Evolutionary conservation across 2,329 filamentous ascomycete genomes (phyloP).

Genomic region (Venturia asperata): DNA sequence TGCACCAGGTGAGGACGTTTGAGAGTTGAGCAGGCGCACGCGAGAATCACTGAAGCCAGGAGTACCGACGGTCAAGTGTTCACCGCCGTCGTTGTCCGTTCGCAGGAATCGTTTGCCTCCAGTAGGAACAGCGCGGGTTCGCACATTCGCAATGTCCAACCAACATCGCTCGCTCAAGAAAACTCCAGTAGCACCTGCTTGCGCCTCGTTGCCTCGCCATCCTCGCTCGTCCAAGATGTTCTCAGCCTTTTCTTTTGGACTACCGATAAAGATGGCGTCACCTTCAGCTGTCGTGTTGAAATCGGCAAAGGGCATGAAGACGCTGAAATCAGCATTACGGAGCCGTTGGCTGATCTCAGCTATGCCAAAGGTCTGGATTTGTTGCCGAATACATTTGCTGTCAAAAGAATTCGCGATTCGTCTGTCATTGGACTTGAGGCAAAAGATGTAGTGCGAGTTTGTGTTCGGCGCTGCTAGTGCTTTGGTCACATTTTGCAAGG

Average conservation of each 20-base stretch:
- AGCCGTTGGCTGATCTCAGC: conserved; percentile 93
- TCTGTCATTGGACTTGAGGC: conserved; percentile 92
- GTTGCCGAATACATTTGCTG: conserved; percentile 92
- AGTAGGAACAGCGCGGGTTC: conserved; percentile 34
- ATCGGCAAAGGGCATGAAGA: conserved; percentile 93
- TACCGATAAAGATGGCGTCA: conserved; percentile 70
- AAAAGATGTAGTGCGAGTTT: conserved; percentile 95
- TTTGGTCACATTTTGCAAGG: conserved; percentile 84
- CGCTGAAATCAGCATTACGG: conserved; percentile 86
- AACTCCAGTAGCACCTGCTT: conserved; percentile 83
- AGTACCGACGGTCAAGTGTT: conserved; percentile 47
- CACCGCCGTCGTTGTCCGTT: conserved; percentile 50
- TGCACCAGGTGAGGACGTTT: conserved; percentile 47
- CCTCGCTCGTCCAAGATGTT: conserved; percentile 84
- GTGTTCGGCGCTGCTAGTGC: conserved; percentile 74
- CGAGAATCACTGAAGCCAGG: conserved; percentile 53
- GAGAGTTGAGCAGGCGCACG: conserved; percentile 46
- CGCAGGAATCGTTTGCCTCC: conserved; percentile 26
- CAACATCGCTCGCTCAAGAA: conserved; percentile 95
- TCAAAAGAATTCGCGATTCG: conserved; percentile 98
- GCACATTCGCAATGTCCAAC: conserved; percentile 75
- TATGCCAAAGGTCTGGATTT: conserved; percentile 92
- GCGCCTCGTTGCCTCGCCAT: conserved; percentile 88
- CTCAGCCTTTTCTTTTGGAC: conserved; percentile 85
- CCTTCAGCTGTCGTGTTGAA: conserved; percentile 82